Evolutionary conservation across 2,329 filamentous ascomycete species (phyloP).

Genomic region (Aureobasidium vineae): DNA sequence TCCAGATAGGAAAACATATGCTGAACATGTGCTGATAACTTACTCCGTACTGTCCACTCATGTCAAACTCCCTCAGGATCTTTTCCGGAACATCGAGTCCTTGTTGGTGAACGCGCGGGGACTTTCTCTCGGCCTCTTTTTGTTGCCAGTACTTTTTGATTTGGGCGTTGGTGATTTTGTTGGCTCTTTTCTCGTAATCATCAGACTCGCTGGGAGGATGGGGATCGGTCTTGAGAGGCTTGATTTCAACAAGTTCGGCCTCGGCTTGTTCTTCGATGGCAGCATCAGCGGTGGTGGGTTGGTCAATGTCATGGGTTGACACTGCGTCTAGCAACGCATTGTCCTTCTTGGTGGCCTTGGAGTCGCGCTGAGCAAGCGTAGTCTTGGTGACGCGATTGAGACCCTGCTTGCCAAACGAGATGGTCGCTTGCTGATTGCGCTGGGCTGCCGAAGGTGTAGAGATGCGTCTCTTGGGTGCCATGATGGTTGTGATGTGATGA

Average conservation of each 20-base stretch:
- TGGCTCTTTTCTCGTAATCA: conserved; percentile 56
- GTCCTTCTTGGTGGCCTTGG: conserved; percentile 43
- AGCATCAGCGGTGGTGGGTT: conserved; percentile 43
- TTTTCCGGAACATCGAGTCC: conserved; percentile 73
- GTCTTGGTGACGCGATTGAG: conserved; percentile 59
- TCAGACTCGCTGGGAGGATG: conserved; percentile 29
- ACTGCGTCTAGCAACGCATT: conserved; percentile 37
- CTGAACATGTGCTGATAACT: no score
- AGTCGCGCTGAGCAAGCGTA: conserved; percentile 40
- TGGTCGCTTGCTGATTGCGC: conserved; percentile 56
- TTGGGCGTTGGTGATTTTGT: conserved; percentile 63
- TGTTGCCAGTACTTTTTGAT: conserved; percentile 74
- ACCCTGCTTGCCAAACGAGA: conserved; percentile 58
- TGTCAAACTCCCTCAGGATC: conserved; percentile 86
- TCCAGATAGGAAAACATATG: no score
- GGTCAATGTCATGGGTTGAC: conserved; percentile 33
- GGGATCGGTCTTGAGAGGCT: conserved; percentile 31
- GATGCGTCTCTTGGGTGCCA: conserved; percentile 47
- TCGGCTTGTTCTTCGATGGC: conserved; percentile 43
- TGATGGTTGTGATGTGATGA: conserved; percentile 31
- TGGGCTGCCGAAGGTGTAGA: conserved; percentile 47
- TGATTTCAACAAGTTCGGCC: conserved; percentile 33
- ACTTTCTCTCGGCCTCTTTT: conserved; percentile 66
- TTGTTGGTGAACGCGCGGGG: conserved; percentile 74
- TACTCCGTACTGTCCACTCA: conserved; percentile 88